Conservation (phyloP, 139 green algal genomes). For the Tetradesmus obliquus region DNA sequence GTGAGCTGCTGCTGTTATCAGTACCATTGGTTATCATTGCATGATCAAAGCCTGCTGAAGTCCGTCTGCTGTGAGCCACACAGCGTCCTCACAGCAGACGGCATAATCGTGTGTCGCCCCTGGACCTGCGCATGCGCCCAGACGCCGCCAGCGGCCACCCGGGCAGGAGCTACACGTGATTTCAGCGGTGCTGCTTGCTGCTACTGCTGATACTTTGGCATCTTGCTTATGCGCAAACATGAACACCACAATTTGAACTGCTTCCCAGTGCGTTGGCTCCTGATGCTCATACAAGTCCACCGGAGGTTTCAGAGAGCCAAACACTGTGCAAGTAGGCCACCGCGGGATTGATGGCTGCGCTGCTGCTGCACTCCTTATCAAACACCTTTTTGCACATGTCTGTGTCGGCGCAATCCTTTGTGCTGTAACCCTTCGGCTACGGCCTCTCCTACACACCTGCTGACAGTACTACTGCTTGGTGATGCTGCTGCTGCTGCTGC, state of each 20-base stretch:
- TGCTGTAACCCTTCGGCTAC: constrained; percentile 45
- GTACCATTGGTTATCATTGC: background rate
- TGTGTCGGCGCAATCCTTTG: background rate
- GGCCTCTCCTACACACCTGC: background rate
- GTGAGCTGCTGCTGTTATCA: background rate
- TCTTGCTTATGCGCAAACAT: no score
- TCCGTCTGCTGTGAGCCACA: background rate
- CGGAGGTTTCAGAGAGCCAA: no score
- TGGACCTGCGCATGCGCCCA: constrained; percentile 40
- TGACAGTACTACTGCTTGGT: background rate
- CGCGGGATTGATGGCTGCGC: no score
- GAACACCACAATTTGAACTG: no score
- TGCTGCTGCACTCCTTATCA: no score
- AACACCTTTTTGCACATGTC: background rate
- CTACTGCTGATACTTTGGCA: background rate
- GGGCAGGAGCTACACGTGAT: constrained; percentile 36
- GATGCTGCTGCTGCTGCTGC: background rate
- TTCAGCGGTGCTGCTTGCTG: background rate
- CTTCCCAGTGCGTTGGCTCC: no score
- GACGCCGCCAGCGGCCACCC: background rate
- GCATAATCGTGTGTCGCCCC: background rate
- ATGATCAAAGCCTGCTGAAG: background rate
- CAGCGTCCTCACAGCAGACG: no score
- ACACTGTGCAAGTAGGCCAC: no score
- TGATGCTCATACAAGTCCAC: no score